Evolutionary conservation across 2,329 filamentous ascomycete species (phyloP).

Genomic region (Penicillium aurantiogriseum): DNA sequence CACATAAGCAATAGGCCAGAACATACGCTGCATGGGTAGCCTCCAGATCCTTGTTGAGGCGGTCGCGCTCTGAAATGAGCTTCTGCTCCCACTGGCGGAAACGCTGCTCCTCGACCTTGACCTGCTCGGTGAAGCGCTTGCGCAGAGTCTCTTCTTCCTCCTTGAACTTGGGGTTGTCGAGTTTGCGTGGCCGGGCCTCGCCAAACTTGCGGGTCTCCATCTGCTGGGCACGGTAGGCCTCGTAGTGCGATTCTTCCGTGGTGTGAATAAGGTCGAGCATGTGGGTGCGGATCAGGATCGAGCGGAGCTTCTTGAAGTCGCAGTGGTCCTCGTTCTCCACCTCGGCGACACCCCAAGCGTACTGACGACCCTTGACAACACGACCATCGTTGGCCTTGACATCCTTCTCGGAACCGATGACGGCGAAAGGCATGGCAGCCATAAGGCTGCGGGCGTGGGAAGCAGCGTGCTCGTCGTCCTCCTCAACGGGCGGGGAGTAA

Average conservation of each 20-base stretch:
- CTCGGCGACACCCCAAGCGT: conserved; percentile 98
- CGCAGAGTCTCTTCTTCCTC: conserved; percentile 97
- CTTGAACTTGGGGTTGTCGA: conserved; percentile 99
- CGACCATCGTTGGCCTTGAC: conserved; percentile 94
- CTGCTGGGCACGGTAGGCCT: conserved; percentile 97
- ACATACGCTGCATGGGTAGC: conserved; percentile 79
- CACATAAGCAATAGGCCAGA: background rate
- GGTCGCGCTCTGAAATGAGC: conserved; percentile 96
- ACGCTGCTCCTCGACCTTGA: conserved; percentile 99
- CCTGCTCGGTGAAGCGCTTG: conserved; percentile 99
- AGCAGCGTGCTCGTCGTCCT: conserved; percentile 94
- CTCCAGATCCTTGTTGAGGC: conserved; percentile 99
- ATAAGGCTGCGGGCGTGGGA: conserved; percentile 93
- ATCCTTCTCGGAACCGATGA: conserved; percentile 98
- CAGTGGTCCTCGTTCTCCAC: conserved; percentile 99
- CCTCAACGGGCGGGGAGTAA: conserved; percentile 95
- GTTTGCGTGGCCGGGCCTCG: conserved; percentile 92
- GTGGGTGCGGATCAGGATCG: conserved; percentile 97
- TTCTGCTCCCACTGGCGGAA: conserved; percentile 99
- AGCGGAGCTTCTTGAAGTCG: conserved; percentile 99
- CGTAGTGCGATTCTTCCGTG: conserved; percentile 98
- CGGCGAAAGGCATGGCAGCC: conserved; percentile 96
- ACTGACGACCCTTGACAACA: conserved; percentile 98
- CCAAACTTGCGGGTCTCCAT: conserved; percentile 99
- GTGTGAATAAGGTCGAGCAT: conserved; percentile 99